A percentile compares a stretch with the other conserved stretches of the same genome.
Evolutionary conservation across 345 rosid genomes (phyloP).

Genomic region (Balakata baccata): DNA sequence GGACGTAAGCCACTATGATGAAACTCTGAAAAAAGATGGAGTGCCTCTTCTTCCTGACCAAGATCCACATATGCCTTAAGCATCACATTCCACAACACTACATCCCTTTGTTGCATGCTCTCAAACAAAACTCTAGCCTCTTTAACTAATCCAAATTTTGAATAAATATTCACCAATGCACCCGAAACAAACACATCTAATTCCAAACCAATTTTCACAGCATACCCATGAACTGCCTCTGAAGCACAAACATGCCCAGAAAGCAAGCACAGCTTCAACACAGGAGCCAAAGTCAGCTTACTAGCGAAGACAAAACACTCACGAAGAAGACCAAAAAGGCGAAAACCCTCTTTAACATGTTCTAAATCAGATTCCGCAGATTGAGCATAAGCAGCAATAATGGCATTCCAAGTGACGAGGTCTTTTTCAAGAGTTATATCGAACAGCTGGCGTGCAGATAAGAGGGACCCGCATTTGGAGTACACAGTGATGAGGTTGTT

Average conservation of each 20-base stretch:
- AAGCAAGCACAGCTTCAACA: conserved; percentile 49
- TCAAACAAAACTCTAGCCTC: conserved; percentile 50
- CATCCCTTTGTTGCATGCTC: conserved; percentile 42
- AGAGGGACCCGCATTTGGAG: conserved; percentile 48
- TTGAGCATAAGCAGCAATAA: conserved; percentile 54
- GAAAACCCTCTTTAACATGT: conserved; percentile 34
- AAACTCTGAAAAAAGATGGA: conserved; percentile 33
- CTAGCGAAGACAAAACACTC: conserved; percentile 32
- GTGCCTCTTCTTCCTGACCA: conserved; percentile 38
- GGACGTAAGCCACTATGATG: conserved; percentile 41
- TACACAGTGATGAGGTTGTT: conserved; percentile 56
- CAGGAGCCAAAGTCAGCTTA: conserved; percentile 48
- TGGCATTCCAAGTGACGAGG: conserved; percentile 56
- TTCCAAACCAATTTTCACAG: conserved; percentile 51
- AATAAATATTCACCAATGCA: conserved; percentile 48
- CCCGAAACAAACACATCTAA: conserved; percentile 47
- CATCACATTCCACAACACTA: conserved; percentile 61
- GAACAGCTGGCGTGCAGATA: conserved; percentile 49
- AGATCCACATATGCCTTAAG: conserved; percentile 43
- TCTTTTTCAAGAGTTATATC: conserved; percentile 48
- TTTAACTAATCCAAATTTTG: conserved; percentile 43
- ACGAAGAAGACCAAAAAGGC: conserved; percentile 38
- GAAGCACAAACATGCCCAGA: conserved; percentile 49
- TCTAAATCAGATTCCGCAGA: conserved; percentile 22
- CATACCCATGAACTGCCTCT: conserved; percentile 52